These are phyloP conservation scores for Fusarium piperis DNA, from an alignment of 2,329 filamentous ascomycete genomes.

Conservation along the genomic window DNA sequence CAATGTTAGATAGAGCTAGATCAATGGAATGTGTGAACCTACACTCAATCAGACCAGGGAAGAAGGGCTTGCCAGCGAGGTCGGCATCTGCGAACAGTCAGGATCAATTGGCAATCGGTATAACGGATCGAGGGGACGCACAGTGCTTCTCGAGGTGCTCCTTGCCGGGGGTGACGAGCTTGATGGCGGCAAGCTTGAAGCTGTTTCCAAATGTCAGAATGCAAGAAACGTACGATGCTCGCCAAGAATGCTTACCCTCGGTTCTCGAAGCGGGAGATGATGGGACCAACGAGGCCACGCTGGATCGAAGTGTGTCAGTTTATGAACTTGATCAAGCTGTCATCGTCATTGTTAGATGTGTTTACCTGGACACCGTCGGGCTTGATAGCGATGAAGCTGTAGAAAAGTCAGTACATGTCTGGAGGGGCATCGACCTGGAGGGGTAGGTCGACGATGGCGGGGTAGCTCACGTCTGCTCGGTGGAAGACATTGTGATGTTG, in stretches of 20 bases:
- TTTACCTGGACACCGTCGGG: slow-evolving; percentile 98
- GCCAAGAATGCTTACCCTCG: slow-evolving; percentile 72
- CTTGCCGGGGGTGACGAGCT: slow-evolving; percentile 88
- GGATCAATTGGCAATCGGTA: slow-evolving; percentile 34
- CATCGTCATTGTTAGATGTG: slow-evolving; percentile 4
- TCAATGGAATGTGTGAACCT: slow-evolving; percentile 50
- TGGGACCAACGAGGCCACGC: slow-evolving; percentile 97
- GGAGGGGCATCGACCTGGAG: slow-evolving; percentile 31
- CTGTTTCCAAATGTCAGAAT: slow-evolving; percentile 54
- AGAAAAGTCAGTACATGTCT: slow-evolving; percentile 40
- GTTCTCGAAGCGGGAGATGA: slow-evolving; percentile 98
- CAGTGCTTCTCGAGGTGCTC: slow-evolving; percentile 98
- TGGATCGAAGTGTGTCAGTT: slow-evolving; percentile 53
- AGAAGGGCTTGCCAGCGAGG: slow-evolving; percentile 95
- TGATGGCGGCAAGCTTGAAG: slow-evolving; percentile 99
- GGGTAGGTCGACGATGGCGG: slow-evolving; percentile 41
- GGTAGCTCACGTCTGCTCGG: slow-evolving; percentile 84
- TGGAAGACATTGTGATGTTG: slow-evolving; percentile 70
- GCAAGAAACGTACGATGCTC: slow-evolving; percentile 18
- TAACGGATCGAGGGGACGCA: slow-evolving; percentile 50
- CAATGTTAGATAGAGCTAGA: slow-evolving; percentile 13
- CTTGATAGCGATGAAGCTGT: slow-evolving; percentile 99
- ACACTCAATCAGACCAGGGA: slow-evolving; percentile 93
- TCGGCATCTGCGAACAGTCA: slow-evolving; percentile 72
- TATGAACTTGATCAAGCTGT: background rate